Evolutionary conservation across 305 asterid species (phyloP), one percentile per base, ranked within the genome.

Genomic region (Lippia alba): DNA sequence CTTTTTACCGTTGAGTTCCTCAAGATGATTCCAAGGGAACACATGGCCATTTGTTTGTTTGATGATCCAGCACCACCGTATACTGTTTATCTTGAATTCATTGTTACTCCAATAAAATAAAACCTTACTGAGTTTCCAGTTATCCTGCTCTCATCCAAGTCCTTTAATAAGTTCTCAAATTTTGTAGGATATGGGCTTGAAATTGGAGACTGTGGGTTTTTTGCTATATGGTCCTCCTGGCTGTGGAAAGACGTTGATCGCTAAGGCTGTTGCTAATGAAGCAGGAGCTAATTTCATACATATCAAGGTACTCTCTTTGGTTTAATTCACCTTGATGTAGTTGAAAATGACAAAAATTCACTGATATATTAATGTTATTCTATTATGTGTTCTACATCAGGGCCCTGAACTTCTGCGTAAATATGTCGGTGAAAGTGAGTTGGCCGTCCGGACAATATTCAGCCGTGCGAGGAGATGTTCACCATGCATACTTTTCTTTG

Each of bases 401-500:
- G 99, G 99, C 54, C 97, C 97, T 36, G 96, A 89, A 69, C 87
- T 91, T 74, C 81, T 94, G 71, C 88, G 74, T 72, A 91, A 94
- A 73, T 91, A 88, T 75, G 97, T 91, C 55, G 99, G 99, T 24
- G 30, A 24, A 24, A 24, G 30, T 24, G 30, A 24, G 30, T 24
- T 24, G 30, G 30, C 30, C 1, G 90, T 94, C 50, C 81, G 97
- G 69, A 94, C 86, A 66, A 62, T 85, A 69, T 94, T 94, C 78
- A 82, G 81, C 59, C 96, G 99, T 76, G 99, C 99, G 30, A 90
- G 97, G 79, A 86, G 89, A 67, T 91, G 97, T 69, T 71, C 99
- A 32, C 99, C 96, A 17, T 94, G 97, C 86, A 81, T 91, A 62
- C 79, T 94, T 71, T 94, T 91, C 88, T 24, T 24, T 24, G 30